A percentile compares a stretch with the other conserved stretches of the same genome.
Conservation (phyloP, 306 rosid genomes). For the Quercus variabilis region DNA sequence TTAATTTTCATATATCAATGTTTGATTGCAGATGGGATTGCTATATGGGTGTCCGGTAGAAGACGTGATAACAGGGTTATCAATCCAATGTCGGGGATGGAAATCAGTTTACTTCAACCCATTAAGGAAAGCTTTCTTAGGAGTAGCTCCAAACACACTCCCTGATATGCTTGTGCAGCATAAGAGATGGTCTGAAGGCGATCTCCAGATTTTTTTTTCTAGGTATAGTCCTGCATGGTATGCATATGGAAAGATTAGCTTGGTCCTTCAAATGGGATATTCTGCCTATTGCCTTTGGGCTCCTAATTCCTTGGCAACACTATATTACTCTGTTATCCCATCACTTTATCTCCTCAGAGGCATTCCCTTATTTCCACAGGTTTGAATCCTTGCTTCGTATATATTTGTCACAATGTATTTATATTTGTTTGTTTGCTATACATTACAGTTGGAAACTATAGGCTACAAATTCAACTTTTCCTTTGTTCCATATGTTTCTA, state of each 20-base stretch:
- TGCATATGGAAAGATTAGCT: conserved; percentile 49
- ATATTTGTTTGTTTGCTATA: no score
- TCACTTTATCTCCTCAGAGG: conserved; percentile 63
- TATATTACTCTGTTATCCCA: conserved; percentile 60
- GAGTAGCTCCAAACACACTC: conserved; percentile 57
- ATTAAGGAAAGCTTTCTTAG: conserved; percentile 62
- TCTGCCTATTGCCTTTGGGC: conserved; percentile 58
- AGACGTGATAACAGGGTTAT: conserved; percentile 76
- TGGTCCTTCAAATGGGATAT: conserved; percentile 66
- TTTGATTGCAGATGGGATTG: conserved; percentile 61
- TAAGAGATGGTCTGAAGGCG: conserved; percentile 90
- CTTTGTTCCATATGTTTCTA: no score
- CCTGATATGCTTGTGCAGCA: conserved; percentile 58
- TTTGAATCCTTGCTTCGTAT: conserved; percentile 4
- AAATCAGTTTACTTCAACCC: conserved; percentile 71
- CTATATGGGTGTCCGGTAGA: conserved; percentile 73
- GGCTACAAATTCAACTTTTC: no score
- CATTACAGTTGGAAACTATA: no score
- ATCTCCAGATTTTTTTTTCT: conserved; percentile 55
- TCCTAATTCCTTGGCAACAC: conserved; percentile 42
- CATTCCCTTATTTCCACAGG: conserved; percentile 73
- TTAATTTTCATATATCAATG: neutral
- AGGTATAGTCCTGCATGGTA: conserved; percentile 55
- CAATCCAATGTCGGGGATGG: conserved; percentile 66
- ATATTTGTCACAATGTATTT: neutral